Evolutionary conservation across 1,139 yeast genomes (phyloP).

Genomic region (Komagataea norvegica): DNA sequence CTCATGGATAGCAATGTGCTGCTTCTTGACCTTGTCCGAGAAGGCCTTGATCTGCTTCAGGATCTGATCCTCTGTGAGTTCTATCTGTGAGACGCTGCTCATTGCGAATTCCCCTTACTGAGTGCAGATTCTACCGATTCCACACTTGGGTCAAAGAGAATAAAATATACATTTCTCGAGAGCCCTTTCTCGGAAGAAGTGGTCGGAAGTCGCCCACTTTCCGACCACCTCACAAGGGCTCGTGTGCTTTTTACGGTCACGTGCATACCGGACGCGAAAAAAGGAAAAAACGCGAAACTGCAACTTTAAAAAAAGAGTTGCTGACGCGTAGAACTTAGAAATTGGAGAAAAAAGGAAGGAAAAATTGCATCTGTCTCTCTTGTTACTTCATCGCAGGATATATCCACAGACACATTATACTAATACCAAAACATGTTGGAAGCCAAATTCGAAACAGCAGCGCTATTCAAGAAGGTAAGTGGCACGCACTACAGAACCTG

Average conservation of each 20-base stretch:
- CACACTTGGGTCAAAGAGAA: too few relatives aligned
- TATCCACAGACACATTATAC: not conserved
- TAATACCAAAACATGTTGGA: constrained; percentile 65
- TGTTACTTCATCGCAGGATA: not conserved
- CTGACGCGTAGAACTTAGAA: constrained; percentile 2
- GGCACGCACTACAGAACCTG: not conserved
- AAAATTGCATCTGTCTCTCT: not conserved
- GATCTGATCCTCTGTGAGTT: constrained; percentile 15
- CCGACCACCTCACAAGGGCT: not conserved
- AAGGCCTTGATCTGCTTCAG: constrained; percentile 13
- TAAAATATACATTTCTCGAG: too few relatives aligned
- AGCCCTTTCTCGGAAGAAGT: not conserved
- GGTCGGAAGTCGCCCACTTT: not conserved
- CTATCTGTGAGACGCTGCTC: too few relatives aligned
- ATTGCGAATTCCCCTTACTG: too few relatives aligned
- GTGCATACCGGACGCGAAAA: constrained; percentile 1
- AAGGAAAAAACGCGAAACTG: not conserved
- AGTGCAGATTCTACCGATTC: too few relatives aligned
- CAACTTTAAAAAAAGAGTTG: too few relatives aligned
- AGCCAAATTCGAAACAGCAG: constrained; percentile 94
- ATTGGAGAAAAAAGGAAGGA: not conserved
- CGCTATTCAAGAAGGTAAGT: constrained; percentile 72
- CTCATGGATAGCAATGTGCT: constrained; percentile 1
- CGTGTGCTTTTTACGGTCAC: not conserved
- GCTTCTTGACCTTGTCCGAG: constrained; percentile 14